phyloP scores from a whole-genome alignment of 768 basidiomycete genomes.

The Russula virescens region DNA sequence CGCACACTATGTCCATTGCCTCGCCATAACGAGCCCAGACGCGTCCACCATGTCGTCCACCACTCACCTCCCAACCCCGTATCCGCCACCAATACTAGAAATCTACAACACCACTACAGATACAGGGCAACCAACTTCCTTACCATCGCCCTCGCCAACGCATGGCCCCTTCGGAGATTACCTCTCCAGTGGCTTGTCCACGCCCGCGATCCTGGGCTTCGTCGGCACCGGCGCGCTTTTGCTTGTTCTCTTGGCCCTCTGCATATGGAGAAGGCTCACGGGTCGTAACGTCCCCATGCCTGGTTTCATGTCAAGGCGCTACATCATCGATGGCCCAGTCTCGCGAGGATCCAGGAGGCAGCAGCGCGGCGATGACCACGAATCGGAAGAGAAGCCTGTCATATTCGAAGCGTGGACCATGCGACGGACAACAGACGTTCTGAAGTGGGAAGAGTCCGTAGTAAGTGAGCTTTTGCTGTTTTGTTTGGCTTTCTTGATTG shows the following conservation, averaged over 20 bases:
- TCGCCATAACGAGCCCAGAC: too few relatives aligned
- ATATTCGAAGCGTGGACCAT: slow-evolving; percentile 20
- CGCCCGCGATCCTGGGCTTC: slow-evolving; percentile 17
- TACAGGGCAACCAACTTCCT: background rate
- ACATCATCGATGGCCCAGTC: too few relatives aligned
- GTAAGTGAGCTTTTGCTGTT: slow-evolving; percentile 1
- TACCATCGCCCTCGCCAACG: background rate
- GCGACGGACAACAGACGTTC: background rate
- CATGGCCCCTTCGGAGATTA: background rate
- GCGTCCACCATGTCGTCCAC: too few relatives aligned
- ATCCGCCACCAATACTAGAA: too few relatives aligned
- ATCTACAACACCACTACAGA: background rate
- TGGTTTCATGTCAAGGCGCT: background rate
- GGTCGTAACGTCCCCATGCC: background rate
- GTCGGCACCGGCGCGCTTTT: slow-evolving; percentile 12
- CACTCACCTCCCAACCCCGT: too few relatives aligned
- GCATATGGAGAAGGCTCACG: slow-evolving; percentile 7
- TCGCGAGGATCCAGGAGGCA: background rate
- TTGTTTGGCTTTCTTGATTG: too few relatives aligned
- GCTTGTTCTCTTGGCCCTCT: background rate
- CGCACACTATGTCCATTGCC: too few relatives aligned
- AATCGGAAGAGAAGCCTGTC: slow-evolving; percentile 1
- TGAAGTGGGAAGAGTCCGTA: slow-evolving; percentile 11
- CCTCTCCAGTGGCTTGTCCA: slow-evolving; percentile 4
- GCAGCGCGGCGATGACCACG: too few relatives aligned